Base-by-base conservation (phyloP, 495 filamentous ascomycete species). In the Aspergillus taichungensis region DNA sequence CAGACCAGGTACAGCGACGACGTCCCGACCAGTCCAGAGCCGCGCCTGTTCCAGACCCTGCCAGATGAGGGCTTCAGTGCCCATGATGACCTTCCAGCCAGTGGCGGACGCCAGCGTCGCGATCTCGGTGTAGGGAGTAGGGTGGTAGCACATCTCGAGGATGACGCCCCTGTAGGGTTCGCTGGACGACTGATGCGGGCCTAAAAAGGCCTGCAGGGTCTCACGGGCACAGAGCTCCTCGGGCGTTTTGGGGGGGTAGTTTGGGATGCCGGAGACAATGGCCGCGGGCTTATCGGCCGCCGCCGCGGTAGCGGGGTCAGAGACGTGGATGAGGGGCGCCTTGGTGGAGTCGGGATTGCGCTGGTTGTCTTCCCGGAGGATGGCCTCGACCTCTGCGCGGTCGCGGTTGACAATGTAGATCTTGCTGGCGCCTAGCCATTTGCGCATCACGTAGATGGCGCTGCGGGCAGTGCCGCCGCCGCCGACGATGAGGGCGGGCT, bases 71-170 rank as follows among this genome's bases (percentile, higher is more conserved):
- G 83, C 79, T 63, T 87, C 84, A 0, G 78, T 82, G 0, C 83
- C 84, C 13, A 79, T 54, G 39, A 87, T 79, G 8, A 87, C 77
- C 61, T 78, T 69, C 84, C 83, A 87, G 6, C 82, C 80, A 11
- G 68, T 67, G 2, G 60, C 60, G 42, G 74, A 66, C 13, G 77
- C 74, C 28, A 83, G 50, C 44, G 63, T 62, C 5, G 72, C 79
- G 42, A 87, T 76, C 49, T 72, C 72, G 0, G 84, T 88, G 61
- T 76, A 77, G 0, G 82, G 81, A 34, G 67, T 63, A 1, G 84
- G 84, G 55, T 86, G 82, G 57, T 88, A 87, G 67, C 83, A 86
- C 84, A 88, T 87, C 64, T 88, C 84, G 50, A 87, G 60, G 32
- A 88, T 78, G 6, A 76, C 76, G 8, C 84, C 84, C 67, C 83